These are phyloP conservation scores for Colletotrichum phormii DNA, from an alignment of 2,329 filamentous ascomycete genomes.

Conservation along the genomic window DNA sequence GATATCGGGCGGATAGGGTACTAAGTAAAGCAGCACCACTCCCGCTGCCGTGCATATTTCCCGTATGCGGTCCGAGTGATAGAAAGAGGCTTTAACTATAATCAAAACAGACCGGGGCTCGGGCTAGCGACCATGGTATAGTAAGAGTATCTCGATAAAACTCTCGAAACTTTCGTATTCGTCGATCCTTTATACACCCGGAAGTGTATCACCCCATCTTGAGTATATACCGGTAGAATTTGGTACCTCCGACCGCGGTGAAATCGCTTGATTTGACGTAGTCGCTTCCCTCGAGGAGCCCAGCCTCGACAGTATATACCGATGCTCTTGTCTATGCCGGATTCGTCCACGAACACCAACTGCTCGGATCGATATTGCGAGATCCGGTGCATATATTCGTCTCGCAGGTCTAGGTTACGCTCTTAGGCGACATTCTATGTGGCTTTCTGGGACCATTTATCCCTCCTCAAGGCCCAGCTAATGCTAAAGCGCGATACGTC, in stretches of 20 bases:
- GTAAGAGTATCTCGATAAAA: constrained; percentile 47
- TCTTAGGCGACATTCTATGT: constrained; percentile 8
- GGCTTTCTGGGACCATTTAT: constrained; percentile 2
- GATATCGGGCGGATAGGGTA: constrained; percentile 40
- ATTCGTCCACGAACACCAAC: constrained; percentile 51
- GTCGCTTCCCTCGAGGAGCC: constrained; percentile 47
- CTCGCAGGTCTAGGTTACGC: constrained; percentile 43
- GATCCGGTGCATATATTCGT: constrained; percentile 48
- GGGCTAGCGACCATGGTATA: constrained; percentile 44
- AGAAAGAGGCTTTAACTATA: constrained; percentile 49
- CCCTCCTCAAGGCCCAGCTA: not conserved
- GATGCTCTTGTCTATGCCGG: constrained; percentile 49
- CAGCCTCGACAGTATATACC: constrained; percentile 49
- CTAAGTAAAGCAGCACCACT: constrained; percentile 29
- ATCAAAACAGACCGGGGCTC: constrained; percentile 48
- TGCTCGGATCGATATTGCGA: constrained; percentile 47
- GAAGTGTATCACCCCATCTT: constrained; percentile 40
- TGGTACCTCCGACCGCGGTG: constrained; percentile 39
- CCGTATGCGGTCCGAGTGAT: constrained; percentile 41
- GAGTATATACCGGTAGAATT: constrained; percentile 45
- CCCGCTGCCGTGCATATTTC: constrained; percentile 42
- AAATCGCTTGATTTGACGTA: constrained; percentile 41
- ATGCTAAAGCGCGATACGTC: constrained; percentile 12
- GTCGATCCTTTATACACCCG: constrained; percentile 36
- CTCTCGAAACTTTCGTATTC: constrained; percentile 42